Conservation (phyloP, 768 basidiomycete genomes). For the Tylopilus rubrobrunneus region DNA sequence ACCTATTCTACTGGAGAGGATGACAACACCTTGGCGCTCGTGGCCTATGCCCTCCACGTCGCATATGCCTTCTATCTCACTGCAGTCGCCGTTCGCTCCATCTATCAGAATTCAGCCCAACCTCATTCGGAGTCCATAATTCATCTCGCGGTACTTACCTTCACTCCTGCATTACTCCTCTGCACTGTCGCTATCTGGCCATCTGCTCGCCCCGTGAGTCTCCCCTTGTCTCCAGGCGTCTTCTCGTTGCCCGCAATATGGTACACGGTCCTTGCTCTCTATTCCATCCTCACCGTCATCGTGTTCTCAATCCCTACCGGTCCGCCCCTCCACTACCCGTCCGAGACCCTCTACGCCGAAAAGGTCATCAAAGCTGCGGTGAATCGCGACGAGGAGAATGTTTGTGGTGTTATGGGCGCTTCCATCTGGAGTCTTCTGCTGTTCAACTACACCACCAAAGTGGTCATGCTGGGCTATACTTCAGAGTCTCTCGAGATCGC, state of each 20-base stretch:
- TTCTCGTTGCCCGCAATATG: slow-evolving; percentile 38
- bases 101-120: slow-evolving; percentile 41
- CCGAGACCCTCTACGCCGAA: slow-evolving; percentile 69
- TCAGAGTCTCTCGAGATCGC: slow-evolving; percentile 77
- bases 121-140: slow-evolving; percentile 47
- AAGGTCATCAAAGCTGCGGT: slow-evolving; percentile 60
- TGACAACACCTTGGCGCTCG: slow-evolving; percentile 29
- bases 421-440: slow-evolving; percentile 46
- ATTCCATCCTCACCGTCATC: slow-evolving; percentile 42
- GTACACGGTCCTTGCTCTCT: slow-evolving; percentile 51
- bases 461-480: slow-evolving; percentile 78
- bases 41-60: slow-evolving; percentile 39
- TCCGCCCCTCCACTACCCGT: slow-evolving; percentile 70
- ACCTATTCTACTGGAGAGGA: slow-evolving; percentile 23
- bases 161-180: slow-evolving; percentile 44
- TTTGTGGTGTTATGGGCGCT: slow-evolving; percentile 57
- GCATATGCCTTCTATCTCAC: slow-evolving; percentile 59
- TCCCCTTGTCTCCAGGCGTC: slow-evolving; percentile 22
- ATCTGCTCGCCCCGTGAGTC: slow-evolving; percentile 33
- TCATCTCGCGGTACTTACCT: slow-evolving; percentile 58
- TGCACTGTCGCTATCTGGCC: slow-evolving; percentile 57
- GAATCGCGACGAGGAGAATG: slow-evolving; percentile 68
- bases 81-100: slow-evolving; percentile 46
- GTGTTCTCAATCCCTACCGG: slow-evolving; percentile 59
- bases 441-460: slow-evolving; percentile 87